These are phyloP conservation scores for Metschnikowia noctiluminum DNA, from an alignment of 805 yeast genomes.

Conservation along the genomic window DNA sequence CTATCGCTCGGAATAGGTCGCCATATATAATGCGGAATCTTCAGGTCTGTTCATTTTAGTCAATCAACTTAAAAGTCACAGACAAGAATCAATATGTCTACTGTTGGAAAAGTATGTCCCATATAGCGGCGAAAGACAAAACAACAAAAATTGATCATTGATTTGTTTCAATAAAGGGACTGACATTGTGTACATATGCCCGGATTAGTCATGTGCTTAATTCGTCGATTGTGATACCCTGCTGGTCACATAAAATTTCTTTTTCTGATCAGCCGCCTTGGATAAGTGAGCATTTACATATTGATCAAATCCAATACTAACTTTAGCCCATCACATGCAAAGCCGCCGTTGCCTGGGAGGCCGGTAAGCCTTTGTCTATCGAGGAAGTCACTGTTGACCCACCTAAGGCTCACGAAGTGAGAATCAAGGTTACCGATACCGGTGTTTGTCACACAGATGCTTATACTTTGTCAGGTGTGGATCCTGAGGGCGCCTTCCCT, in stretches of 20 bases:
- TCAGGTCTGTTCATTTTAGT: background rate
- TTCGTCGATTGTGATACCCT: background rate
- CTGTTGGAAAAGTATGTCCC: constrained; percentile 27
- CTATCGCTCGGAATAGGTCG: constrained; percentile 1
- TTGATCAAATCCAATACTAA: no score
- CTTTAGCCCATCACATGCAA: constrained; percentile 68
- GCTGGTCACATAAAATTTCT: constrained; percentile 5
- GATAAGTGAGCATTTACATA: no score
- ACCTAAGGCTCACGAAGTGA: constrained; percentile 96
- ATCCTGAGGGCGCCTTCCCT: constrained; percentile 97
- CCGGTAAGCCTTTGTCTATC: constrained; percentile 74
- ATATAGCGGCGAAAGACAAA: background rate
- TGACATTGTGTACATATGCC: no score
- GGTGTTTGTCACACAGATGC: constrained; percentile 99
- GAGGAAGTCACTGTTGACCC: constrained; percentile 90
- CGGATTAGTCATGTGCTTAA: no score
- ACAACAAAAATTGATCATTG: background rate
- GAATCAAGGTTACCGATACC: constrained; percentile 80
- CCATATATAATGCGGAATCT: constrained; percentile 6
- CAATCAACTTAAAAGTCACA: background rate
- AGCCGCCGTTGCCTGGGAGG: constrained; percentile 98
- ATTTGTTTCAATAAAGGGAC: no score
- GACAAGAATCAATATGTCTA: constrained; percentile 13
- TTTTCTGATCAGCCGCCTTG: no score
- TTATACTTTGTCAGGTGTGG: constrained; percentile 88